These are phyloP conservation scores for Lactuca sativa DNA, from an alignment of 129 eudicot species.

Conservation along the genomic window DNA sequence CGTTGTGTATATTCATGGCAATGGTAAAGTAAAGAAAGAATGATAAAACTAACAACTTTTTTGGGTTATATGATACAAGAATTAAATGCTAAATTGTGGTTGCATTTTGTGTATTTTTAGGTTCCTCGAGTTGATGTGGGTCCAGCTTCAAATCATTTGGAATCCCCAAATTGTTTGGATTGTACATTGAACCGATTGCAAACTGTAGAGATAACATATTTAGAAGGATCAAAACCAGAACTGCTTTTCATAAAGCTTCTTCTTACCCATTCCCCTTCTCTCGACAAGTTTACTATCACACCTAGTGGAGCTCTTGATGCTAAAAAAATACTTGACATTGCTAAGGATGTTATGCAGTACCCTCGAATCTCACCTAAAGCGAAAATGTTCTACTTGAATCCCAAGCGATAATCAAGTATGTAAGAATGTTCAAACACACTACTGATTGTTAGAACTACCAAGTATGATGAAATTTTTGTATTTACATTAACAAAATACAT, in stretches of 20 bases:
- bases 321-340: constrained; percentile 1
- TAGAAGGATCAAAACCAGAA: too few relatives aligned
- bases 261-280: constrained; percentile 28
- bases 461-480: too few relatives aligned
- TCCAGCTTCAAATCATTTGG: constrained; percentile 4
- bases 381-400: too few relatives aligned
- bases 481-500: too few relatives aligned
- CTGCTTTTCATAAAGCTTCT: constrained; percentile 1
- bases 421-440: too few relatives aligned
- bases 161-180: not conserved
- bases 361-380: not conserved
- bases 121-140: not conserved
- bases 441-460: too few relatives aligned
- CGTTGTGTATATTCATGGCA: not conserved
- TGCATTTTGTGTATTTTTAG: not conserved
- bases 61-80: not conserved
- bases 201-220: too few relatives aligned
- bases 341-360: constrained; percentile 8
- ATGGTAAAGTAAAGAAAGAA: not conserved
- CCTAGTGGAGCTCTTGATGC: not conserved
- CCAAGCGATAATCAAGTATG: too few relatives aligned
- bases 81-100: not conserved
- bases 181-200: too few relatives aligned
- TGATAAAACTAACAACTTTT: not conserved
- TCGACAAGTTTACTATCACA: constrained; percentile 6